These are phyloP conservation scores for Neofusicoccum kwambonambiense DNA, from an alignment of 2,329 filamentous ascomycete species.

Conservation along the genomic window DNA sequence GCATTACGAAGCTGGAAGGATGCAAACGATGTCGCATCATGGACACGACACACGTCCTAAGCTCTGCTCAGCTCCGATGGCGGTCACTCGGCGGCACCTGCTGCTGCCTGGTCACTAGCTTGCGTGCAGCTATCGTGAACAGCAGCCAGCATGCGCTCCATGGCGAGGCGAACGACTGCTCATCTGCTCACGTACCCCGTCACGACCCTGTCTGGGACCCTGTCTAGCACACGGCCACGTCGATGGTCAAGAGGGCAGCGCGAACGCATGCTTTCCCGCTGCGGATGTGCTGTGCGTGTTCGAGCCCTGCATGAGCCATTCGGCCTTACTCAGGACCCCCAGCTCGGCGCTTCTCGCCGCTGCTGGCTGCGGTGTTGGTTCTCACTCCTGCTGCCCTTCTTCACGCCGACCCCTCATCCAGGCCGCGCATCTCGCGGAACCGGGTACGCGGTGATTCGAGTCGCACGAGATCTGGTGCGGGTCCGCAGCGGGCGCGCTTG, in stretches of 20 bases:
- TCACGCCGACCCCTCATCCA: slow-evolving; percentile 2
- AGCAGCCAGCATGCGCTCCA: not conserved
- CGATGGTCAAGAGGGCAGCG: slow-evolving; percentile 5
- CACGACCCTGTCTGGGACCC: slow-evolving; percentile 1
- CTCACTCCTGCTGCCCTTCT: not conserved
- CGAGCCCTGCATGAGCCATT: slow-evolving; percentile 10
- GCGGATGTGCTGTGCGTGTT: not conserved
- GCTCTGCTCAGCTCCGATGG: slow-evolving; percentile 8
- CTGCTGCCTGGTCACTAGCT: slow-evolving; percentile 4
- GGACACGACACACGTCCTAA: slow-evolving; percentile 13
- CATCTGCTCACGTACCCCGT: slow-evolving; percentile 1
- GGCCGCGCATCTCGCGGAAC: slow-evolving; percentile 15
- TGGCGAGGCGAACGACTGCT: slow-evolving; percentile 7
- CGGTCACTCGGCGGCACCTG: slow-evolving; percentile 13
- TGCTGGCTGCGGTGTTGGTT: too few relatives aligned
- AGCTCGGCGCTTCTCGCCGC: not conserved
- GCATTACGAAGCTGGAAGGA: slow-evolving; percentile 7
- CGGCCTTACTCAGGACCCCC: not conserved
- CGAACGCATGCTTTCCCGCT: slow-evolving; percentile 11
- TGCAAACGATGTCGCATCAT: slow-evolving; percentile 15
- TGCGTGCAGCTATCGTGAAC: not conserved
- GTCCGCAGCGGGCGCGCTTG: slow-evolving; percentile 1
- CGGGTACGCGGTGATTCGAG: slow-evolving; percentile 13
- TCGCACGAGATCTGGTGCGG: slow-evolving; percentile 16
- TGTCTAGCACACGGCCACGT: slow-evolving; percentile 14